A percentile compares a stretch with the other conserved stretches of the same genome.
Conservation (phyloP, 768 basidiomycete genomes). For the Tylopilus felleus region DNA sequence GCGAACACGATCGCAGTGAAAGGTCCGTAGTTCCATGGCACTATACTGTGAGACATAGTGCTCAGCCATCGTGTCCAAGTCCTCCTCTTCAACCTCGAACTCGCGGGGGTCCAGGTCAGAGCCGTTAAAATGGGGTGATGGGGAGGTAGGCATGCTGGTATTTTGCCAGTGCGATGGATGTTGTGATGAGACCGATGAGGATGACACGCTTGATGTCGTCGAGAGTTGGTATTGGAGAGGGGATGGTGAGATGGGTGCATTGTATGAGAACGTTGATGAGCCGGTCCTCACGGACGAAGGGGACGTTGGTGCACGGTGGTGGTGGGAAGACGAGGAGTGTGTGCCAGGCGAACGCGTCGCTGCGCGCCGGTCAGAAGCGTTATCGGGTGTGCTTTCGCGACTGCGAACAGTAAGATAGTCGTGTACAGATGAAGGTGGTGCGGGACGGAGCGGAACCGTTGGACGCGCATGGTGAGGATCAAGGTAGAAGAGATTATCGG, state of each 20-base stretch:
- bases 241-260: conserved; percentile 58
- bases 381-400: conserved; percentile 33
- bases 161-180: conserved; percentile 30
- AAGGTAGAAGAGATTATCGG: conserved; percentile 80
- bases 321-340: conserved; percentile 22
- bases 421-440: conserved; percentile 30
- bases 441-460: conserved; percentile 65
- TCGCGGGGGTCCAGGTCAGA: conserved; percentile 39
- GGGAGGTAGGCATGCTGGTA: conserved; percentile 21
- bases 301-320: conserved; percentile 42
- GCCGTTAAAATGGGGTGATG: conserved; percentile 18
- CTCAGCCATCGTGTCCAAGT: conserved; percentile 46
- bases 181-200: conserved; percentile 33
- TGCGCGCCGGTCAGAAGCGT: conserved; percentile 25
- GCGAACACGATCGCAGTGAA: conserved; percentile 94
- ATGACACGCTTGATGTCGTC: conserved; percentile 32
- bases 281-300: conserved; percentile 52
- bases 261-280: conserved; percentile 51
- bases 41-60: conserved; percentile 76
- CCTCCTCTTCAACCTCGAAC: conserved; percentile 30
- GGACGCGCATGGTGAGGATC: conserved; percentile 79
- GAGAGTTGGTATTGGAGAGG: conserved; percentile 67
- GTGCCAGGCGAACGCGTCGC: conserved; percentile 25
- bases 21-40: conserved; percentile 72
- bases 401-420: conserved; percentile 22